Evolutionary conservation across 139 green algal species (phyloP).

Genomic region (Tetradesmus lagerheimii): DNA sequence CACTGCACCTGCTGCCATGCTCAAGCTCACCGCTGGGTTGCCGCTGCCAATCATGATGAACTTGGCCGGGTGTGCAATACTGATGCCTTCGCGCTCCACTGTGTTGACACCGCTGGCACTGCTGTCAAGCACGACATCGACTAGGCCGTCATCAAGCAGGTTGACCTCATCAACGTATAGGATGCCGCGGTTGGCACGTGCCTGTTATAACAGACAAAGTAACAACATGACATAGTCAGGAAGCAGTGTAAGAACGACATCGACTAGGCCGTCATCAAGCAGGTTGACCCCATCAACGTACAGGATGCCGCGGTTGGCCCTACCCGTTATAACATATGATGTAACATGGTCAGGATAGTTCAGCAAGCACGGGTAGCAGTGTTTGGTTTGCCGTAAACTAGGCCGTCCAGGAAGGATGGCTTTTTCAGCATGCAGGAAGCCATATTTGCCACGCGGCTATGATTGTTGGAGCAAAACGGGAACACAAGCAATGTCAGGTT

Average conservation of each 20-base stretch:
- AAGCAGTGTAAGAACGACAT: too few relatives aligned
- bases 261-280: conserved; percentile 84
- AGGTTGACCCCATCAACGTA: conserved; percentile 93
- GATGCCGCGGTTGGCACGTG: conserved; percentile 84
- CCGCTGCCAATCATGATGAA: conserved; percentile 96
- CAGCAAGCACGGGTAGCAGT: too few relatives aligned
- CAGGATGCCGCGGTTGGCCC: conserved; percentile 85
- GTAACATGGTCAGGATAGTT: too few relatives aligned
- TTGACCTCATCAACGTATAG: conserved; percentile 93
- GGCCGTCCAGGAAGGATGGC: too few relatives aligned
- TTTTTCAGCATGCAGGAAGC: too few relatives aligned
- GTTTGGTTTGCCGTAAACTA: too few relatives aligned
- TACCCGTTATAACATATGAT: conserved; percentile 44
- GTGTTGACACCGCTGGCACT: conserved; percentile 90
- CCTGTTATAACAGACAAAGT: conserved; percentile 43
- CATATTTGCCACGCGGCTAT: too few relatives aligned
- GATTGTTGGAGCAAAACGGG: too few relatives aligned
- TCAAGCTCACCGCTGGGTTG: conserved; percentile 70
- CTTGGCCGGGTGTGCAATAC: conserved; percentile 90
- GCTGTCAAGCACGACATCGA: conserved; percentile 88
- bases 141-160: conserved; percentile 85
- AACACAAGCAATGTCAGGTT: too few relatives aligned
- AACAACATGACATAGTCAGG: too few relatives aligned
- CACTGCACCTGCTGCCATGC: neutral
- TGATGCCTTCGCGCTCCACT: conserved; percentile 97